phyloP scores from a whole-genome alignment of 2,329 filamentous ascomycete species.

The Botrytis deweyae region DNA sequence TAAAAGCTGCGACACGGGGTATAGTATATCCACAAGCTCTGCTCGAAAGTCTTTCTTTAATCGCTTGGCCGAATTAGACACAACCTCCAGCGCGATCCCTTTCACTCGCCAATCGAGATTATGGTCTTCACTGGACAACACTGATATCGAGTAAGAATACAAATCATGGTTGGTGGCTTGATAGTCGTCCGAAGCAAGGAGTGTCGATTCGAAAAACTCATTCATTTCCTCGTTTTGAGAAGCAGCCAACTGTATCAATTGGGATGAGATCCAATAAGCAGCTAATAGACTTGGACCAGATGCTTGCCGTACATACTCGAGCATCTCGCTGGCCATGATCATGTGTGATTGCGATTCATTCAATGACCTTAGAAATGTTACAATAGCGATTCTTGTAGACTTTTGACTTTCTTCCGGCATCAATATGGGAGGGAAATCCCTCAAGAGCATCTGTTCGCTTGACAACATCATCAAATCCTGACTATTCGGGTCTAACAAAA shows the following conservation, averaged over 20 bases:
- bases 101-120: constrained; percentile 67
- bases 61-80: constrained; percentile 71
- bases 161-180: constrained; percentile 60
- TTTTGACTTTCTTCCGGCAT: constrained; percentile 65
- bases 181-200: constrained; percentile 42
- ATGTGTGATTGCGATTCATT: constrained; percentile 59
- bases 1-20: constrained; percentile 85
- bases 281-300: constrained; percentile 61
- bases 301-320: constrained; percentile 60
- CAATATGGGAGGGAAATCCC: constrained; percentile 60
- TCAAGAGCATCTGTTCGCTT: constrained; percentile 26
- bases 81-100: constrained; percentile 76
- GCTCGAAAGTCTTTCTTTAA: constrained; percentile 69
- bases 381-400: constrained; percentile 56
- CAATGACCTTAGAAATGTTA: constrained; percentile 55
- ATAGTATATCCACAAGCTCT: constrained; percentile 87
- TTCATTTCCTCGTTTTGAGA: constrained; percentile 56
- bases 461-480: constrained; percentile 37
- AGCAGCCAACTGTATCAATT: constrained; percentile 62
- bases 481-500: constrained; percentile 34
- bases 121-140: constrained; percentile 54
- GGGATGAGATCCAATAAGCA: constrained; percentile 77
- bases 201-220: constrained; percentile 62
- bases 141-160: constrained; percentile 58
- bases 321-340: constrained; percentile 62